Evolutionary conservation across 192 early-diverging fungal genomes (phyloP).

Genomic region (Umbelopsis sp.): DNA sequence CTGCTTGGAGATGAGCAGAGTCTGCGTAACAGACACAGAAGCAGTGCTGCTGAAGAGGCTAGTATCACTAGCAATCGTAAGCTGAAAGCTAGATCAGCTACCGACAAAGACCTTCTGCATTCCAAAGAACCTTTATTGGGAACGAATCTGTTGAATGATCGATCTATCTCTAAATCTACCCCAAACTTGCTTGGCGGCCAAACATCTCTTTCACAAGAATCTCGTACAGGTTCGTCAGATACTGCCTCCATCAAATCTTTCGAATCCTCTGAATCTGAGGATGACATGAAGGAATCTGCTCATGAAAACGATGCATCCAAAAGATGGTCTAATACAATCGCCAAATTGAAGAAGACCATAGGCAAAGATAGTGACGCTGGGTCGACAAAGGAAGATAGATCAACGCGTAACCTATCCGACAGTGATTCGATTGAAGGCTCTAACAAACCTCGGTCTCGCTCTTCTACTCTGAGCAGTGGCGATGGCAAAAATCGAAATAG

Average conservation of each 20-base stretch:
- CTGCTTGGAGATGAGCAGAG: background rate
- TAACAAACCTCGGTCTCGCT: background rate
- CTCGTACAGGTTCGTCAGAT: background rate
- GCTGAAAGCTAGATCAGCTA: background rate
- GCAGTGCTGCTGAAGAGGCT: background rate
- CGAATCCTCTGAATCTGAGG: background rate
- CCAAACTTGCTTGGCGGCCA: slow-evolving; percentile 1
- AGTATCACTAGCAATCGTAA: background rate
- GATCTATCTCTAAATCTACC: background rate
- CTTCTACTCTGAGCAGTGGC: slow-evolving; percentile 3
- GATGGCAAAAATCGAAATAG: background rate
- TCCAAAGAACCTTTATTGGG: background rate
- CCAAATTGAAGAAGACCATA: slow-evolving; percentile 5
- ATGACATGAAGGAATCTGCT: background rate
- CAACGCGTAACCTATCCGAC: background rate
- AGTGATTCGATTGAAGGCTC: background rate
- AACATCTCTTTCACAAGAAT: background rate
- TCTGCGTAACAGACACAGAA: background rate
- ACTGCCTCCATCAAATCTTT: background rate
- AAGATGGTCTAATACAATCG: background rate
- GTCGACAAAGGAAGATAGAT: slow-evolving; percentile 1
- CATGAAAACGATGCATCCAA: background rate
- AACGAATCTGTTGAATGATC: background rate
- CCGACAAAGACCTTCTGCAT: slow-evolving; percentile 1
- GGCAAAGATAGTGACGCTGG: background rate